These are phyloP conservation scores for Hypericum perforatum DNA, from an alignment of 345 rosid genomes.

Conservation along the genomic window DNA sequence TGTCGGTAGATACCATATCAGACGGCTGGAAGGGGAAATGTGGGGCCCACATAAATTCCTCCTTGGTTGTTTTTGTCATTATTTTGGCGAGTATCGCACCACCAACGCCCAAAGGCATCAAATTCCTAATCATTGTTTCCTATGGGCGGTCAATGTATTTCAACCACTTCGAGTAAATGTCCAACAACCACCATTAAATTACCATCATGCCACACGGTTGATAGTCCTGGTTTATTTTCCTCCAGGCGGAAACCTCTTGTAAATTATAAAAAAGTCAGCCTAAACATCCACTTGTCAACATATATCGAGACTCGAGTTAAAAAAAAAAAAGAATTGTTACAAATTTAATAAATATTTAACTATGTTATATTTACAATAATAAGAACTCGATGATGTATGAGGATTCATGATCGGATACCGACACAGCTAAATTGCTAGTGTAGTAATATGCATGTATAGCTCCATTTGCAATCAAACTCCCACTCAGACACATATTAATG, in stretches of 20 bases:
- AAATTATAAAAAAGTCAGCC: not conserved
- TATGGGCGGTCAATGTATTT: too few relatives aligned
- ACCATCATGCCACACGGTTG: not conserved
- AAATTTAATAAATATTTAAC: too few relatives aligned
- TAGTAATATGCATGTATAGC: not conserved
- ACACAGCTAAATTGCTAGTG: not conserved
- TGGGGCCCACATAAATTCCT: not conserved
- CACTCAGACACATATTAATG: not conserved
- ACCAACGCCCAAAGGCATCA: conserved; percentile 23
- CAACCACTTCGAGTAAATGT: not conserved
- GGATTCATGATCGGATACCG: not conserved
- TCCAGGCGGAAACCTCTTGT: not conserved
- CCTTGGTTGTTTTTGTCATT: conserved; percentile 20
- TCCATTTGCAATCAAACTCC: not conserved
- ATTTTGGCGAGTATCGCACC: conserved; percentile 24
- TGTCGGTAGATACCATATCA: conserved; percentile 27
- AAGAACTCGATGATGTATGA: too few relatives aligned
- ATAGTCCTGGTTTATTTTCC: not conserved
- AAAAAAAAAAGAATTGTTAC: too few relatives aligned
- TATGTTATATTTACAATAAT: too few relatives aligned
- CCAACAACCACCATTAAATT: not conserved
- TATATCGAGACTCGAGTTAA: too few relatives aligned
- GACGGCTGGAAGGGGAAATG: conserved; percentile 14
- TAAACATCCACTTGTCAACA: conserved; percentile 14
- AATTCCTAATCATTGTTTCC: conserved; percentile 21